Evolutionary conservation across 1,284 basidiomycete species (phyloP).

Genomic region (Ganoderma resinaceum): DNA sequence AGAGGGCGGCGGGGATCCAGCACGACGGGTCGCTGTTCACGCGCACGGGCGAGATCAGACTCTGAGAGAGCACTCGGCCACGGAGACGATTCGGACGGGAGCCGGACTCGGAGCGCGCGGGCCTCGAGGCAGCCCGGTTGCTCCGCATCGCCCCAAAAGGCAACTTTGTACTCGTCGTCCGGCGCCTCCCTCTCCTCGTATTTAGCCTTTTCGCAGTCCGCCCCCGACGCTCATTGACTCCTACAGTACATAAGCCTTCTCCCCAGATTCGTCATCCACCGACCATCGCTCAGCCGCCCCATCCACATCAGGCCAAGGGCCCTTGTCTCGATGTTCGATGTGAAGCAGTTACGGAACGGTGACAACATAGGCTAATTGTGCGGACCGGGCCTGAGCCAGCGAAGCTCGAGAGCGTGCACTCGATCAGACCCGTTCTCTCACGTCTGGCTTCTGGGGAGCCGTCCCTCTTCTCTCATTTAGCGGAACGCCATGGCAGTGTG

Average conservation of each 20-base stretch:
- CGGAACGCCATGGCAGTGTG: slow-evolving; percentile 18
- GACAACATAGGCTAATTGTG: slow-evolving; percentile 6
- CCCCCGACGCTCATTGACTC: neutral
- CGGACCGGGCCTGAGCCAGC: slow-evolving; percentile 16
- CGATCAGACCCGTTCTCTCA: slow-evolving; percentile 15
- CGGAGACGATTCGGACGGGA: too few species aligned
- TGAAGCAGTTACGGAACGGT: neutral
- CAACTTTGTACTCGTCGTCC: neutral
- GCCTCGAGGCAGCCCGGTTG: neutral
- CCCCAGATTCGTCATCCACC: neutral
- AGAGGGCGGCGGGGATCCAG: neutral
- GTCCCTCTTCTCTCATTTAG: slow-evolving; percentile 9
- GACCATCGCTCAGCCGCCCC: neutral
- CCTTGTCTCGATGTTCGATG: neutral
- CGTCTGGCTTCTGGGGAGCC: slow-evolving; percentile 15
- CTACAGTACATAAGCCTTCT: too few species aligned
- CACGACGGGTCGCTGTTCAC: neutral
- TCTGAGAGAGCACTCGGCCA: too few species aligned
- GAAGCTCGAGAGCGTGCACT: slow-evolving; percentile 12
- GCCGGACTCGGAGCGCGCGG: slow-evolving; percentile 13
- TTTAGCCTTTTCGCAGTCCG: neutral
- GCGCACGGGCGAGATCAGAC: too few species aligned
- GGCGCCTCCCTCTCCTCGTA: neutral
- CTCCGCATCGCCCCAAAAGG: neutral
- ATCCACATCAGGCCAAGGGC: neutral